Percentiles rank a stretch among this genome's conserved stretches.
Evolutionary conservation across 768 basidiomycete genomes (phyloP).

Genomic region (Trichaptum fuscoviolaceum): DNA sequence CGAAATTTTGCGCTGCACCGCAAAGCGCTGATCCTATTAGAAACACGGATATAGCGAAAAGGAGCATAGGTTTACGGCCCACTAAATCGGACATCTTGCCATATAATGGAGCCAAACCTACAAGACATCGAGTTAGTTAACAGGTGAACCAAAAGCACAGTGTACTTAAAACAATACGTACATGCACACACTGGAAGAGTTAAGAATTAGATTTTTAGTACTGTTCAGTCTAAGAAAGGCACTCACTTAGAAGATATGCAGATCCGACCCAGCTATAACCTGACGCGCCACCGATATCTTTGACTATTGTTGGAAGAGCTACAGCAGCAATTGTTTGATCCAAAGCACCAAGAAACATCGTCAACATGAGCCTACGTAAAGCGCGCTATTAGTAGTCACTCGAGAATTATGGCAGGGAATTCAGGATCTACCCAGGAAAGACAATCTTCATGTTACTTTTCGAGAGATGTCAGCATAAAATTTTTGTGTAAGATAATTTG

Average conservation of each 20-base stretch:
- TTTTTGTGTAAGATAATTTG: neutral
- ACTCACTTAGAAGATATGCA: conserved; percentile 5
- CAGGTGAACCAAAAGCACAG: too few species aligned
- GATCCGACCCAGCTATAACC: conserved; percentile 7
- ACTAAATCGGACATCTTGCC: conserved; percentile 26
- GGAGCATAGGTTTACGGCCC: conserved; percentile 35
- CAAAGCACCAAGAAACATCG: neutral
- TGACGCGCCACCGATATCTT: conserved; percentile 4
- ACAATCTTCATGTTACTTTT: neutral
- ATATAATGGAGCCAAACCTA: conserved; percentile 22
- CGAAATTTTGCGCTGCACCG: conserved; percentile 39
- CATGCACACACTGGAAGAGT: neutral
- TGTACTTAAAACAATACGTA: neutral
- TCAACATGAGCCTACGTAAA: neutral
- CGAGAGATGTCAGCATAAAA: neutral
- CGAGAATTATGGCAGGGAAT: neutral
- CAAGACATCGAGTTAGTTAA: too few species aligned
- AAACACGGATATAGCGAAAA: conserved; percentile 31
- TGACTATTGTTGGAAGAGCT: conserved; percentile 5
- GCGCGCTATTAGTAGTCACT: neutral
- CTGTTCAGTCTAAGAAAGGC: neutral
- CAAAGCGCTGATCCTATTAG: conserved; percentile 36
- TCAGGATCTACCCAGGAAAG: neutral
- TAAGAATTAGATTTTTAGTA: neutral
- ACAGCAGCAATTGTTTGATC: conserved; percentile 8